A percentile compares a stretch with the other conserved stretches of the same genome.
Conservation (phyloP, 176 grass and related monocot genomes). For the Musa acuminata region DNA sequence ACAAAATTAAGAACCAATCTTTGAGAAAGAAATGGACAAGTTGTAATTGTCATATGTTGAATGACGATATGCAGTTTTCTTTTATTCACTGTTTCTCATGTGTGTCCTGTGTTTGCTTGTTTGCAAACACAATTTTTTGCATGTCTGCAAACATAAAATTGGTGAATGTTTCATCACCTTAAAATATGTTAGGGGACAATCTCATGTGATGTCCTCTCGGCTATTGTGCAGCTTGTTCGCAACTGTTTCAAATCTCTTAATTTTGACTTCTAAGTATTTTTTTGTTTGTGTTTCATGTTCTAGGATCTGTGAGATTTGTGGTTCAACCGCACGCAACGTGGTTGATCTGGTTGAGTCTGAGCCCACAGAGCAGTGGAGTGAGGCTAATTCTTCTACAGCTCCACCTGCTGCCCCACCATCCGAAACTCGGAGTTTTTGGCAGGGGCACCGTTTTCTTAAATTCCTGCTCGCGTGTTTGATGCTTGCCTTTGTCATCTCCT, state of each 20-base stretch:
- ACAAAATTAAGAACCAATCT: too few relatives aligned
- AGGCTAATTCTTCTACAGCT: not conserved
- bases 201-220: not conserved
- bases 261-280: not conserved
- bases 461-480: slow-evolving; percentile 95
- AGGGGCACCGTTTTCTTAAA: slow-evolving; percentile 88
- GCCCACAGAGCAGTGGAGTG: not conserved
- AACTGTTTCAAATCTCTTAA: not conserved
- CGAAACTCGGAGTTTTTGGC: slow-evolving; percentile 64
- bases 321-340: slow-evolving; percentile 1
- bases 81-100: too few relatives aligned
- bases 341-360: not conserved
- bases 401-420: not conserved
- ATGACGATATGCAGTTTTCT: too few relatives aligned
- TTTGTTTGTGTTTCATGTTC: not conserved
- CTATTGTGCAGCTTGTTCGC: not conserved
- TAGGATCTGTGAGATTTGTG: slow-evolving; percentile 19
- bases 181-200: too few relatives aligned
- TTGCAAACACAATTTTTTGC: too few relatives aligned
- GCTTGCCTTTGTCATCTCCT: slow-evolving; percentile 88
- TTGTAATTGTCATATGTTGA: too few relatives aligned
- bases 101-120: too few relatives aligned
- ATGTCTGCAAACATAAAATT: too few relatives aligned
- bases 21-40: too few relatives aligned
- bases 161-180: too few relatives aligned